phyloP scores from a whole-genome alignment of 2,329 filamentous ascomycete species.

The Alternaria incomplexa region DNA sequence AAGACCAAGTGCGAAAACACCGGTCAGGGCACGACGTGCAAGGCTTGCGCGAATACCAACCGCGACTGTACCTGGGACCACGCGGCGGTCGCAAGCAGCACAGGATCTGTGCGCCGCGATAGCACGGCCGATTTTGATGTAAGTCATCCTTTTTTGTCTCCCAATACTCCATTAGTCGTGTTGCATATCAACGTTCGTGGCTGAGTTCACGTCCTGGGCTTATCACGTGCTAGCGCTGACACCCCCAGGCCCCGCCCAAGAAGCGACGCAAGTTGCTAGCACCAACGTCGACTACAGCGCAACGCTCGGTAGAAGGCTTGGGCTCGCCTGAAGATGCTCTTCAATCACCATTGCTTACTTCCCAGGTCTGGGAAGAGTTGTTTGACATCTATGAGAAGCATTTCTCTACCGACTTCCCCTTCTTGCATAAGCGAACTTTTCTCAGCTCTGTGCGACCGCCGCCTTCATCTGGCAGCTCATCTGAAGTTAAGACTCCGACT shows the following conservation, averaged over 20 bases:
- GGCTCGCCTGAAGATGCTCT: constrained; percentile 63
- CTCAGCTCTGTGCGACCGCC: constrained; percentile 44
- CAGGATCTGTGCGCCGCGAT: constrained; percentile 51
- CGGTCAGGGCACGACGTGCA: constrained; percentile 73
- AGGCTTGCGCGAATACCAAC: constrained; percentile 73
- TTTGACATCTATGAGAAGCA: constrained; percentile 74
- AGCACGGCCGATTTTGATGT: constrained; percentile 34
- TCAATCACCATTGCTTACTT: constrained; percentile 66
- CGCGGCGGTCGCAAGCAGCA: constrained; percentile 41
- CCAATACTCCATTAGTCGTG: not conserved
- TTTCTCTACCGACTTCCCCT: constrained; percentile 74
- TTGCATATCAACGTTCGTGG: not conserved
- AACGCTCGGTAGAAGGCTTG: constrained; percentile 52
- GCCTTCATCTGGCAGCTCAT: constrained; percentile 41
- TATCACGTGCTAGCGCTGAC: not conserved
- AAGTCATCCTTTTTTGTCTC: constrained; percentile 9
- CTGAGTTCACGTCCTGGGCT: not conserved
- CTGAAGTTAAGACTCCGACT: constrained; percentile 18
- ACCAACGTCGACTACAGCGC: constrained; percentile 31
- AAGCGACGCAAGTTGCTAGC: constrained; percentile 49
- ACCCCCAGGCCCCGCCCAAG: constrained; percentile 18
- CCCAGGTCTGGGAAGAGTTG: constrained; percentile 70
- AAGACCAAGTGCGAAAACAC: constrained; percentile 89
- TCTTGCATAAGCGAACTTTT: constrained; percentile 71
- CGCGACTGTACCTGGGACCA: constrained; percentile 76